Evolutionary conservation across 768 basidiomycete species (phyloP), one percentile per base, ranked within the genome.

Genomic region (Podaxis mareebaensis): DNA sequence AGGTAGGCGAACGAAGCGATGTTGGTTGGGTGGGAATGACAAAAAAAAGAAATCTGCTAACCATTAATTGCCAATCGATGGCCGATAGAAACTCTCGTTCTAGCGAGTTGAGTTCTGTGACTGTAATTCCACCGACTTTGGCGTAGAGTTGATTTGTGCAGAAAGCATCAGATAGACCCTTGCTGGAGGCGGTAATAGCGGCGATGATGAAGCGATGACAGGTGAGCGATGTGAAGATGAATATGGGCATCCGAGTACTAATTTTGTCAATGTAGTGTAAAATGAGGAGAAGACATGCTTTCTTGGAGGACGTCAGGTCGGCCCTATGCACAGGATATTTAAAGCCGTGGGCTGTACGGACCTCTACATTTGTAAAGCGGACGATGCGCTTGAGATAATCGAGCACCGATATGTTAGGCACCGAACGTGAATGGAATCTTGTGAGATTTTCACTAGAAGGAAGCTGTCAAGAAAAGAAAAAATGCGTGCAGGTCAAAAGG

Each of bases 131-230:
- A 69, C 97, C 97, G 36, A 99, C 96, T 76, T 90, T 92, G 67
- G 97, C 94, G 77, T 99, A 99, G 71, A 96, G 87, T 61, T 84
- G 86, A 75, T 99, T 99, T 53, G 93, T 94, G 78, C 93, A 96
- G 75, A 99, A 99, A 20, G 88, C 86, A 78, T 99, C 97, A 76
- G 93, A 96, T 51, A 98, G 87, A 0, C 95, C 94, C 77, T 99
- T 99, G 79, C 89, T 91, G 65, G 93, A 91, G 64, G 95, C 93
- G 33, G 92, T 87, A 74, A 98, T 90, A 68, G 94, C 88, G 51
- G 96, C 85, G 78, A 99, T 98, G 72, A 98, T 83, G 78, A 99
- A 99, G 64, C 97, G 94, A 78, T 99, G 97, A 71, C 95, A 95
- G 24, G 96, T 99, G 70, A 99, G 87, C 40, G 95, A 96, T 40